Evolutionary conservation across 176 grass and related monocot species (phyloP).

Genomic region (Bromus sterilis): DNA sequence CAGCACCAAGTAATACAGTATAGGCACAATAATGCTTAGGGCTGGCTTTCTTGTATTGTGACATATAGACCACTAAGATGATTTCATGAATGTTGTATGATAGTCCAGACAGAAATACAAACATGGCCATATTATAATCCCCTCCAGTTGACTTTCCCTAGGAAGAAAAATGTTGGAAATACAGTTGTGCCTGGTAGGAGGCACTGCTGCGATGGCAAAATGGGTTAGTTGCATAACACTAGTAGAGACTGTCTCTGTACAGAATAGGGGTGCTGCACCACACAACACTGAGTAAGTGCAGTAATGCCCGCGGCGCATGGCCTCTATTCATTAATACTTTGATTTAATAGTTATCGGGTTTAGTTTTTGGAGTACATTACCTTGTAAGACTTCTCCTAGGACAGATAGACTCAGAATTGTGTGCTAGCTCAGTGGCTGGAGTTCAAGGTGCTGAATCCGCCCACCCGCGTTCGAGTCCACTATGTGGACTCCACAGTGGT

Average conservation of each 20-base stretch:
- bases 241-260: neutral
- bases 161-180: neutral
- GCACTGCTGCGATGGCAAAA: neutral
- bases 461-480: neutral
- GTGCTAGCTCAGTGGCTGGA: neutral
- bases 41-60: conserved; percentile 5
- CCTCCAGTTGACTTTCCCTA: neutral
- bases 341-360: neutral
- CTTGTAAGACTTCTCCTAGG: neutral
- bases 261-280: neutral
- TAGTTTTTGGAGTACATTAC: conserved; percentile 4
- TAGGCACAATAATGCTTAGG: neutral
- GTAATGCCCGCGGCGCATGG: neutral
- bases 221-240: neutral
- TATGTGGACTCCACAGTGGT: neutral
- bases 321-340: neutral
- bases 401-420: neutral
- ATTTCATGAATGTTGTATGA: neutral
- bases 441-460: neutral
- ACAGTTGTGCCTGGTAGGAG: neutral
- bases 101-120: neutral
- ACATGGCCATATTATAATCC: neutral
- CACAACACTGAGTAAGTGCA: neutral
- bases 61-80: neutral
- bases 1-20: neutral